Evolutionary conservation across 495 filamentous ascomycete genomes (phyloP).

Genomic region (Poronia punctata): DNA sequence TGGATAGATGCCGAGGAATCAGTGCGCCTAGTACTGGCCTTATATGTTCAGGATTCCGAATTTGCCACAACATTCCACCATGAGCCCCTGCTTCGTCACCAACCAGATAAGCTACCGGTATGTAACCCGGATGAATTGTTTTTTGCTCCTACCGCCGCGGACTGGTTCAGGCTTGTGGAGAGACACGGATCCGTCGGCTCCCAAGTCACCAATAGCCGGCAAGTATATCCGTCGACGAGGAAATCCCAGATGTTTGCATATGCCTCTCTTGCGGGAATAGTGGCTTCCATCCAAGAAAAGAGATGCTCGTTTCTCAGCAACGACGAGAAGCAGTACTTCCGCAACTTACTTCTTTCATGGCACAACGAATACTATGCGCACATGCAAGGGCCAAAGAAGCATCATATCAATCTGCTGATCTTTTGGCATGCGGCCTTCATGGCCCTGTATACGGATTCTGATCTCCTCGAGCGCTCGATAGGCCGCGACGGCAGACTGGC

Average conservation of each 20-base stretch:
- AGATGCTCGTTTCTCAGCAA: conserved; percentile 15
- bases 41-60: conserved; percentile 19
- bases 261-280: conserved; percentile 6
- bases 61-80: conserved; percentile 30
- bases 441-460: conserved; percentile 25
- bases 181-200: not conserved
- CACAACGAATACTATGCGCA: conserved; percentile 6
- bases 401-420: conserved; percentile 20
- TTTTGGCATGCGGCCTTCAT: conserved; percentile 35
- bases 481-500: conserved; percentile 3
- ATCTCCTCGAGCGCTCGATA: conserved; percentile 19
- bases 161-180: conserved; percentile 17
- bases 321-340: conserved; percentile 12
- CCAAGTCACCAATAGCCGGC: not conserved
- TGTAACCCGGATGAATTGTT: conserved; percentile 24
- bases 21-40: conserved; percentile 6
- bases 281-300: conserved; percentile 6
- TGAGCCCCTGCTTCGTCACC: conserved; percentile 26
- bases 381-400: conserved; percentile 4
- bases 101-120: conserved; percentile 11
- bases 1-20: conserved; percentile 8
- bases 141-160: conserved; percentile 24
- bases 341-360: conserved; percentile 7
- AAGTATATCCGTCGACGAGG: not conserved
- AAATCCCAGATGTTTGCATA: conserved; percentile 9